phyloP scores from a whole-genome alignment of 2,329 filamentous ascomycete genomes.

The Microsporum ferrugineum region DNA sequence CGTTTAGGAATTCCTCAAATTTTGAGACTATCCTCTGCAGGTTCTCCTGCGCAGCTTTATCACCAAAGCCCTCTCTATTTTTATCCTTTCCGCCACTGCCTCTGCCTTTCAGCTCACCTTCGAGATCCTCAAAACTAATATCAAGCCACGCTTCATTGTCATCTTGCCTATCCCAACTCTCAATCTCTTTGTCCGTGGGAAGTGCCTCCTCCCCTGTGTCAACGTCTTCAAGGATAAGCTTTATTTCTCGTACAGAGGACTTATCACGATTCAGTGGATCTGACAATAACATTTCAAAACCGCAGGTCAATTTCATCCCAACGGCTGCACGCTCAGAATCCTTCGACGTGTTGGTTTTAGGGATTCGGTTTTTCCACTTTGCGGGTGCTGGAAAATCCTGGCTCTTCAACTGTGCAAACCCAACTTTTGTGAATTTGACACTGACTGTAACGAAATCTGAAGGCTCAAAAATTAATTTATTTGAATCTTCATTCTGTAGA shows the following conservation, averaged over 20 bases:
- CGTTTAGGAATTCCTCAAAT: slow-evolving; percentile 86
- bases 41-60: slow-evolving; percentile 41
- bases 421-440: slow-evolving; percentile 71
- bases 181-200: slow-evolving; percentile 63
- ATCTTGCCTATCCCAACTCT: slow-evolving; percentile 55
- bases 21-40: slow-evolving; percentile 81
- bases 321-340: slow-evolving; percentile 44
- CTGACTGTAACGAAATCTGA: slow-evolving; percentile 68
- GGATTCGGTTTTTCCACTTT: slow-evolving; percentile 40
- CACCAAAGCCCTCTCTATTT: slow-evolving; percentile 32
- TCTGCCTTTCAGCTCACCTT: slow-evolving; percentile 57
- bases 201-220: slow-evolving; percentile 58
- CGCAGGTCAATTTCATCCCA: slow-evolving; percentile 82
- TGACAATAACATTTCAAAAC: slow-evolving; percentile 74
- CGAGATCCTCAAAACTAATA: slow-evolving; percentile 81
- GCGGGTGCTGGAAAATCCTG: slow-evolving; percentile 64
- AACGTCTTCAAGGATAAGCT: slow-evolving; percentile 63
- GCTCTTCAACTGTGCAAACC: slow-evolving; percentile 81
- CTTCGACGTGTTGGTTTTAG: slow-evolving; percentile 35
- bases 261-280: slow-evolving; percentile 58
- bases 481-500: slow-evolving; percentile 47
- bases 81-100: slow-evolving; percentile 14
- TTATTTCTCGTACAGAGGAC: slow-evolving; percentile 60
- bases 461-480: slow-evolving; percentile 55
- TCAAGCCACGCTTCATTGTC: slow-evolving; percentile 88